Evolutionary conservation across 106 monocot genomes (phyloP).

Genomic region (Allium cepa): DNA sequence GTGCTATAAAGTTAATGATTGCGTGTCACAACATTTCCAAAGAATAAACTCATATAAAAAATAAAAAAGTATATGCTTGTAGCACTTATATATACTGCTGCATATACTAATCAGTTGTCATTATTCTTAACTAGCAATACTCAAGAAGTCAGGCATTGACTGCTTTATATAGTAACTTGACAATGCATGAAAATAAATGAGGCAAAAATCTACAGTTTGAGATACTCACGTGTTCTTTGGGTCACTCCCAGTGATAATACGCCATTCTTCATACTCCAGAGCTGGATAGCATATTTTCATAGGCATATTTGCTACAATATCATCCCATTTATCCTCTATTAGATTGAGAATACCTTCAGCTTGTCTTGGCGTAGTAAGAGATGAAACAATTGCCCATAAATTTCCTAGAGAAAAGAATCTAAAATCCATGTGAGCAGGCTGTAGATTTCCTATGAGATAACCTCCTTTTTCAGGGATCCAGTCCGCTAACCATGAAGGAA

Average conservation of each 20-base stretch:
- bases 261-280: conserved; percentile 85
- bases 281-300: conserved; percentile 91
- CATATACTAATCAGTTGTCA: no score
- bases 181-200: neutral
- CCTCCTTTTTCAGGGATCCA: conserved; percentile 95
- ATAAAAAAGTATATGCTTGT: no score
- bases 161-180: neutral
- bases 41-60: no score
- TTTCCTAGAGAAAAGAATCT: conserved; percentile 95
- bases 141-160: no score
- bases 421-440: conserved; percentile 98
- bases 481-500: conserved; percentile 85
- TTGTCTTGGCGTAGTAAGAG: conserved; percentile 68
- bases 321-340: conserved; percentile 89
- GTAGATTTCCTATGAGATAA: conserved; percentile 89
- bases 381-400: conserved; percentile 86
- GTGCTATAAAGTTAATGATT: no score
- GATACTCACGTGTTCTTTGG: conserved; percentile 85
- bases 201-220: neutral
- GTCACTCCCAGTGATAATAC: conserved; percentile 88
- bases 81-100: no score
- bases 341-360: conserved; percentile 76
- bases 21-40: no score
- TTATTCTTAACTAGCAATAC: no score
- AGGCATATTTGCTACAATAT: conserved; percentile 82